Conservation (phyloP, 148 eudicot genomes). For the Chenopodium quinoa region DNA sequence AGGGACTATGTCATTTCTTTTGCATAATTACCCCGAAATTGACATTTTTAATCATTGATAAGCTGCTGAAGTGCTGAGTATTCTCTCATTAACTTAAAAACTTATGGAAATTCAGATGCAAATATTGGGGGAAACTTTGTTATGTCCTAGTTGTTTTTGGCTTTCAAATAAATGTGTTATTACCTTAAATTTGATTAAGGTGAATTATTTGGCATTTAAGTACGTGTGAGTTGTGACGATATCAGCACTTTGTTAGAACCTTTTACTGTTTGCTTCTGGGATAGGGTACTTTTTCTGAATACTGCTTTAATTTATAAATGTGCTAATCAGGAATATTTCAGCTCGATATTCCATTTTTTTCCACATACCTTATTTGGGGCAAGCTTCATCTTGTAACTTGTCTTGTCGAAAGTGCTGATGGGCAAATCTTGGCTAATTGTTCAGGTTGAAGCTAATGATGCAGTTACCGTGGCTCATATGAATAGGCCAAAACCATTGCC, state of each 20-base stretch:
- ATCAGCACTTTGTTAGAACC: neutral
- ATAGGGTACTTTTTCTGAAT: neutral
- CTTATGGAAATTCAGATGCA: neutral
- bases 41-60: neutral
- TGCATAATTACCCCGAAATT: neutral
- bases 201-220: neutral
- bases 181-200: neutral
- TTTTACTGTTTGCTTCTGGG: neutral
- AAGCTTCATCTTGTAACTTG: neutral
- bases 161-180: neutral
- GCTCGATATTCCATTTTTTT: neutral
- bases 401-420: constrained; percentile 4
- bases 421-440: constrained; percentile 12
- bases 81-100: neutral
- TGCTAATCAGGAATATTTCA: neutral
- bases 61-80: neutral
- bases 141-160: neutral
- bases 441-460: constrained; percentile 95
- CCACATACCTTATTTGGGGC: neutral
- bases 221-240: neutral
- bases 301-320: neutral
- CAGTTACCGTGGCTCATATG: constrained; percentile 89
- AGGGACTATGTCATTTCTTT: neutral
- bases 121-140: neutral
- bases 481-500: constrained; percentile 88